Conservation (phyloP, 768 basidiomycete species). For the Clavulina sp. region DNA sequence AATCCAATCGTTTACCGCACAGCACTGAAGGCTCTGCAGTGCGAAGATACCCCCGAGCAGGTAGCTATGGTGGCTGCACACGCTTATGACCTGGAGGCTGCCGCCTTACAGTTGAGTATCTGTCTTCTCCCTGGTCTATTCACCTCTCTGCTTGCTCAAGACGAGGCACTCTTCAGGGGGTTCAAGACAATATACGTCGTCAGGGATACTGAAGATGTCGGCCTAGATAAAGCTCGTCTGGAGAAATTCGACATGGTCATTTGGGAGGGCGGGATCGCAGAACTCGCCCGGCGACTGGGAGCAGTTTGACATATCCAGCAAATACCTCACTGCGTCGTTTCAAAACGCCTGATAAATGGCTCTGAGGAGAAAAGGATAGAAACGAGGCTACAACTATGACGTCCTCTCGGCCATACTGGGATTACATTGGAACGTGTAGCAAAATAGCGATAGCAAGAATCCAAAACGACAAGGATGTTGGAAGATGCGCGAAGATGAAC, state of each 20-base stretch:
- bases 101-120: conserved; percentile 5
- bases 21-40: conserved; percentile 6
- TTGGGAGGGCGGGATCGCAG: conserved; percentile 9
- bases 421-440: no score
- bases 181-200: conserved; percentile 9
- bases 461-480: no score
- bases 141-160: no score
- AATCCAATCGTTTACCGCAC: conserved; percentile 7
- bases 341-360: no score
- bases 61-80: conserved; percentile 10
- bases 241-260: conserved; percentile 8
- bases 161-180: no score
- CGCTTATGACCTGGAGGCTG: conserved; percentile 10
- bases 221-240: conserved; percentile 2
- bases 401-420: no score
- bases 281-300: conserved; percentile 10
- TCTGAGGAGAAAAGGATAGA: no score
- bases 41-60: conserved; percentile 4
- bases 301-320: neutral
- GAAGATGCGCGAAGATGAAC: no score
- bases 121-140: neutral
- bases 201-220: conserved; percentile 10
- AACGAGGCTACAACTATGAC: no score
- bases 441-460: no score
- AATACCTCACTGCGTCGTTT: no score